Conservation (phyloP, 345 rosid genomes). For the Gossypium turneri region DNA sequence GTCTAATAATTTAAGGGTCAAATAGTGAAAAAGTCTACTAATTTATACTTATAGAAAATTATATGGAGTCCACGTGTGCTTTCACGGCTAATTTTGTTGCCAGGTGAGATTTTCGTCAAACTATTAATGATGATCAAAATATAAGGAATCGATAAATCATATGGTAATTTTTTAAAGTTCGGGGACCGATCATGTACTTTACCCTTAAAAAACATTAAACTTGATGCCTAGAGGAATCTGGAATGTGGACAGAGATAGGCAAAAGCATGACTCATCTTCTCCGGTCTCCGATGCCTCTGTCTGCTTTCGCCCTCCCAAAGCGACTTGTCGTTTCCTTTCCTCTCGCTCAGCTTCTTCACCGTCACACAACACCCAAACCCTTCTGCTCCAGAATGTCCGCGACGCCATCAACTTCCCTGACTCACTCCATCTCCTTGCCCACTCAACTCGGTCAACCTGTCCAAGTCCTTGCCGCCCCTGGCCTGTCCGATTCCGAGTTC, state of each 20-base stretch:
- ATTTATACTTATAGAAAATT: no score
- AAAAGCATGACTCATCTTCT: not conserved
- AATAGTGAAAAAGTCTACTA: no score
- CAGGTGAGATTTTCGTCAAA: no score
- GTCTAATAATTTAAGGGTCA: no score
- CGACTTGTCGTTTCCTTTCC: constrained; percentile 13
- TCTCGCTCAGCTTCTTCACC: constrained; percentile 21
- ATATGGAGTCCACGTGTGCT: no score
- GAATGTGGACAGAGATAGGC: not conserved
- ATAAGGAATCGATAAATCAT: no score
- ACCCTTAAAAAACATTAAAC: not conserved
- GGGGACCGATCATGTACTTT: no score
- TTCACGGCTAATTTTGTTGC: no score
- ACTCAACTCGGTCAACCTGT: constrained; percentile 59
- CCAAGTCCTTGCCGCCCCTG: constrained; percentile 49
- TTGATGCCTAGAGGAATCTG: not conserved
- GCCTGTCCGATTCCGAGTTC: constrained; percentile 65
- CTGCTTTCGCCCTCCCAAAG: constrained; percentile 25
- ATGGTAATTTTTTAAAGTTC: no score
- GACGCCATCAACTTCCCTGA: constrained; percentile 27
- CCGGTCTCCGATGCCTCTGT: constrained; percentile 4
- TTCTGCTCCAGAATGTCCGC: constrained; percentile 37
- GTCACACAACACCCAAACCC: constrained; percentile 2
- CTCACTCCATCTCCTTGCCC: constrained; percentile 44
- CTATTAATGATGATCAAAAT: no score